Evolutionary conservation across 495 filamentous ascomycete species (phyloP).

Genomic region (Penicillium diatomitis): DNA sequence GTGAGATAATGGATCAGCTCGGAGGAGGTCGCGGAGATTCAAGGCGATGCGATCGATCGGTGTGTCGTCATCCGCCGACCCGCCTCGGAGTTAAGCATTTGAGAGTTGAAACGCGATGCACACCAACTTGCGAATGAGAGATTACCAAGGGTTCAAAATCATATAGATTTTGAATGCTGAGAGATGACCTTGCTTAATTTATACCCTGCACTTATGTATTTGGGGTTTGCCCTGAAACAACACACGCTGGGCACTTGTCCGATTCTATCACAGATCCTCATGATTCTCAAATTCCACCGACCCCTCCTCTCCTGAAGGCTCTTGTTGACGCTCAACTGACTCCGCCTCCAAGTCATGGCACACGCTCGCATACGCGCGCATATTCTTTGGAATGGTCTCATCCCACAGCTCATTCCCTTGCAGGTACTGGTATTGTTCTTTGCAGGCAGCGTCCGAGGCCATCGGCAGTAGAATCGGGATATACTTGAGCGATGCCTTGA

Average conservation of each 20-base stretch:
- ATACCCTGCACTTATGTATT: too few relatives aligned
- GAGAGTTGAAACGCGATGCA: too few relatives aligned
- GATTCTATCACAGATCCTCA: constrained; percentile 14
- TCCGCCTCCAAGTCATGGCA: constrained; percentile 18
- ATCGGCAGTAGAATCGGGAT: constrained; percentile 28
- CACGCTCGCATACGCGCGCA: constrained; percentile 34
- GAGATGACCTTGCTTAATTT: too few relatives aligned
- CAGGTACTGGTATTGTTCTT: constrained; percentile 27
- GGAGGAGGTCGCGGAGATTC: neutral
- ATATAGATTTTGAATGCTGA: too few relatives aligned
- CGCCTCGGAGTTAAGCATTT: neutral
- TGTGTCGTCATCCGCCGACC: constrained; percentile 11
- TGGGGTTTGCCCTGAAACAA: too few relatives aligned
- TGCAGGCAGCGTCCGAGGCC: constrained; percentile 31
- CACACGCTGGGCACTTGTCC: too few relatives aligned
- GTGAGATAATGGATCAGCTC: too few relatives aligned
- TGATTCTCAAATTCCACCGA: constrained; percentile 2
- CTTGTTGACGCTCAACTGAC: neutral
- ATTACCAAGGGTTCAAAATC: neutral
- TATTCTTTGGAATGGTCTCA: constrained; percentile 33
- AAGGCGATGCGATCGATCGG: neutral
- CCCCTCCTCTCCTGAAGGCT: neutral
- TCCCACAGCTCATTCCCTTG: constrained; percentile 31
- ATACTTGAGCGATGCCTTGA: constrained; percentile 26
- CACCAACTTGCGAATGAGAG: neutral